Base-by-base conservation (phyloP, 2,329 filamentous ascomycete genomes). In the Dactylella cylindrospora region DNA sequence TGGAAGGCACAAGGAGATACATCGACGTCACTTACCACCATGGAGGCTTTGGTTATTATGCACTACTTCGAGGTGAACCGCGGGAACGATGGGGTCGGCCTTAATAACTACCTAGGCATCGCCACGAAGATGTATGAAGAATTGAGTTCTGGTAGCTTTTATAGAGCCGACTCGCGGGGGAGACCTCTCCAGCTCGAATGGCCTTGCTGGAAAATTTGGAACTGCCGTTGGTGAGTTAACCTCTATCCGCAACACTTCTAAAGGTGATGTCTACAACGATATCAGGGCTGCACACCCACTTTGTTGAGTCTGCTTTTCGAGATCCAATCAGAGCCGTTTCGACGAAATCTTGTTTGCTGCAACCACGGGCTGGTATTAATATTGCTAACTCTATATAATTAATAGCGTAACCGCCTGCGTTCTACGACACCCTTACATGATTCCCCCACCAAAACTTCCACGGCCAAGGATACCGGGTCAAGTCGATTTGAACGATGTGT, bases 201-300 rank as follows among this genome's bases (percentile, higher is more conserved):
- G 55, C 35, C 55, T n/a, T 53, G 40, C 26, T 61, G 55, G 55
- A 61, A 61, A 32, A 20, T 61, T 8, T 61, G 55, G 55, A 19
- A 31, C 6, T 40, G 40, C 31, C 32, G 47, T 43, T 47, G 55
- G 55, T 61, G 31, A 29, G 31, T 15, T 39, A n/a, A n/a, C n/a
- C n/a, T n/a, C n/a, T n/a, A n/a, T n/a, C n/a, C n/a, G n/a, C n/a
- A n/a, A n/a, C n/a, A n/a, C n/a, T n/a, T n/a, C n/a, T n/a, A n/a
- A n/a, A n/a, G n/a, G n/a, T n/a, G n/a, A n/a, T n/a, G n/a, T n/a
- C n/a, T n/a, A n/a, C n/a, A n/a, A n/a, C n/a, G n/a, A n/a, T n/a
- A n/a, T n/a, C n/a, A n/a, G n/a, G n/a, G n/a, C n/a, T n/a, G 10
- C n/a, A 7, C 25, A 23, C 17, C 12, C n/a, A 28, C 9, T 25